Percentiles rank a stretch among this genome's conserved stretches.
phyloP scores from a whole-genome alignment of 768 basidiomycete species.

The Cubamyces lactineus region DNA sequence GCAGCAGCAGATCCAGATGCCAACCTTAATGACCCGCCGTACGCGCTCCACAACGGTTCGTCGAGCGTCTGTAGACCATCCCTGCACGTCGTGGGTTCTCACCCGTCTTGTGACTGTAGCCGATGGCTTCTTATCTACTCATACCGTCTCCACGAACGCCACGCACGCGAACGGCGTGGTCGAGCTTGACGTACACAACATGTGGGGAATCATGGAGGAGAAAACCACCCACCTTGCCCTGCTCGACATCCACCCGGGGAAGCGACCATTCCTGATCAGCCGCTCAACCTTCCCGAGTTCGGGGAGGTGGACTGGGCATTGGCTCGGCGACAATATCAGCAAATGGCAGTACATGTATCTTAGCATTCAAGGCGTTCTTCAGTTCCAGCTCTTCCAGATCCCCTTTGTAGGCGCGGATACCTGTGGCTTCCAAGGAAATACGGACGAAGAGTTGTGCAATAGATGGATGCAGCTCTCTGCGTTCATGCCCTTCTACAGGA shows the following conservation, averaged over 20 bases:
- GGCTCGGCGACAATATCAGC: conserved; percentile 81
- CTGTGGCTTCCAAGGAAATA: conserved; percentile 70
- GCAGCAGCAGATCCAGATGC: conserved; percentile 51
- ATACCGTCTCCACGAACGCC: conserved; percentile 71
- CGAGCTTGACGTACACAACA: conserved; percentile 70
- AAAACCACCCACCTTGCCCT: conserved; percentile 65
- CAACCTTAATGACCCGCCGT: conserved; percentile 62
- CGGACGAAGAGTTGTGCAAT: conserved; percentile 80
- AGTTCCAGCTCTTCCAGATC: conserved; percentile 84
- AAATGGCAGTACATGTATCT: conserved; percentile 73
- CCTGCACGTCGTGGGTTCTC: conserved; percentile 4
- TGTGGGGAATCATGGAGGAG: conserved; percentile 76
- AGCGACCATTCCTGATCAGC: conserved; percentile 72
- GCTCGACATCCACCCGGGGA: conserved; percentile 53
- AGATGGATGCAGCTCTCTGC: conserved; percentile 89
- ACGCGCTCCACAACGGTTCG: conserved; percentile 73
- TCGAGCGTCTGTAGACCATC: neutral
- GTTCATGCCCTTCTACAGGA: conserved; percentile 81
- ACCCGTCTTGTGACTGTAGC: neutral
- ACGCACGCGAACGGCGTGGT: conserved; percentile 64
- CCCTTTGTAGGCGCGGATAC: conserved; percentile 86
- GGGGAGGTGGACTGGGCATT: conserved; percentile 74
- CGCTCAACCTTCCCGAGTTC: conserved; percentile 71
- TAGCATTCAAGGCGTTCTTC: conserved; percentile 75
- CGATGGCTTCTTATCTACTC: conserved; percentile 58